Base-by-base conservation (phyloP, 768 basidiomycete species). In the Amanita pseudoporphyria region DNA sequence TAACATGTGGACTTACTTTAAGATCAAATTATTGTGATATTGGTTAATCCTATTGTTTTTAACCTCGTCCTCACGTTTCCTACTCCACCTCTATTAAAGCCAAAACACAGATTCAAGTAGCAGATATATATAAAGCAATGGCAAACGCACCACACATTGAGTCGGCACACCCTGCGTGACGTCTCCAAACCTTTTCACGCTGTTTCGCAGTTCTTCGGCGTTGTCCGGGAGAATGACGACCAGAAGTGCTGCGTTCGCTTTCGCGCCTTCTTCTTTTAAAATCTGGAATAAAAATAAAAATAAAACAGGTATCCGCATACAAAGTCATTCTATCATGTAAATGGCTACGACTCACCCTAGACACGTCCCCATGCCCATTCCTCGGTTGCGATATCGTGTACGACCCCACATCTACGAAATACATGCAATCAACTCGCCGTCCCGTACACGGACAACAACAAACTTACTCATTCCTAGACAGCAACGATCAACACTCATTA, bases 141-240 rank as follows among this genome's bases (percentile, higher is more conserved):
- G 10, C 18, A 24, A 9, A 44, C 36, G 31, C 9, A 43, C 16
- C 31, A 45, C 40, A 21, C 51, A 58, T 14, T 51, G 50, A 0
- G 51, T 52, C 12, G 37, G 9, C 3, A 52, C 51, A 62, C 68
- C 68, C 19, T 53, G 40, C 9, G 13, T 12, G 12, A 66, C 59
- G 56, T 82, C 81, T 0, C 82, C 80, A 70, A 73, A 80, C 19
- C 69, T 67, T 52, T 85, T 85, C 21, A 84, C 69, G 0, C 55
- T 45, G 2, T 60, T 61, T 10, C 77, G 60, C 0, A 78, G 65
- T 0, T 71, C 70, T 0, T 69, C 70, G 0, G 78, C 79, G 12
- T 67, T 65, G 0, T 63, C 53, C 0, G 82, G 80, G 14, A 83
- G 67, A 3, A 86, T 64, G 0, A 73, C 72, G 4, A 85, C 38